Percentiles rank a stretch among this genome's conserved stretches.
phyloP scores from a whole-genome alignment of 345 rosid genomes.

The Clausena lansium region DNA sequence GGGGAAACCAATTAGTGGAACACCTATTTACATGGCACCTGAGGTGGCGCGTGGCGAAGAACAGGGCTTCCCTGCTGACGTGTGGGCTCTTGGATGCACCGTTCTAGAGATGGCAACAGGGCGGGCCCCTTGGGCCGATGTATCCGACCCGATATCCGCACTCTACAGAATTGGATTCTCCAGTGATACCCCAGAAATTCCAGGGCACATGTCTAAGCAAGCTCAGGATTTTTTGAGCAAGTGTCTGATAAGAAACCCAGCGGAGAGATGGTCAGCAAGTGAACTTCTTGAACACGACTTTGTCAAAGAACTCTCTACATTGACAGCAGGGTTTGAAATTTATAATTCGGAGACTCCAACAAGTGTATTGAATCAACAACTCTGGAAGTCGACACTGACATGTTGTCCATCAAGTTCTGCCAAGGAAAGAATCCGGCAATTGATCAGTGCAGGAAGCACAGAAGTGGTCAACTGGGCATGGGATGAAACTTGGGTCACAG shows the following conservation, averaged over 20 bases:
- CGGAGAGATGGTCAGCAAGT: slow-evolving; percentile 45
- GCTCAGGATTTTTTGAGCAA: slow-evolving; percentile 48
- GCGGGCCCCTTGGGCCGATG: slow-evolving; percentile 35
- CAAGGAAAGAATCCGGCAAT: slow-evolving; percentile 32
- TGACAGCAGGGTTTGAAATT: not conserved
- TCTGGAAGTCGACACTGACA: slow-evolving; percentile 27
- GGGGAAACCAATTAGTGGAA: slow-evolving; percentile 25
- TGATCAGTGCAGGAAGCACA: slow-evolving; percentile 19
- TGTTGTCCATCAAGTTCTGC: slow-evolving; percentile 9
- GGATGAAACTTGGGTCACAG: slow-evolving; percentile 48
- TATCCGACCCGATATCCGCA: slow-evolving; percentile 40
- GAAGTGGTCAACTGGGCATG: slow-evolving; percentile 26
- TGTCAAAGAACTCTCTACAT: slow-evolving; percentile 11
- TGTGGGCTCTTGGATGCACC: slow-evolving; percentile 69
- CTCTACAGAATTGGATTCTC: slow-evolving; percentile 52
- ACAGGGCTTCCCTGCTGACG: slow-evolving; percentile 51
- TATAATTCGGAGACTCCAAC: slow-evolving; percentile 34
- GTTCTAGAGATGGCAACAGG: slow-evolving; percentile 61
- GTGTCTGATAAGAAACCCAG: slow-evolving; percentile 50
- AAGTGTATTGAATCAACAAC: slow-evolving; percentile 30
- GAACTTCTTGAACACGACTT: slow-evolving; percentile 48
- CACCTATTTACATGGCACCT: slow-evolving; percentile 67
- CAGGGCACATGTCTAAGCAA: slow-evolving; percentile 35
- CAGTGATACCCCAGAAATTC: slow-evolving; percentile 37
- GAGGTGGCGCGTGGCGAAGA: slow-evolving; percentile 62